Evolutionary conservation across 768 basidiomycete species (phyloP).

Genomic region (Tephrocybe sp.): DNA sequence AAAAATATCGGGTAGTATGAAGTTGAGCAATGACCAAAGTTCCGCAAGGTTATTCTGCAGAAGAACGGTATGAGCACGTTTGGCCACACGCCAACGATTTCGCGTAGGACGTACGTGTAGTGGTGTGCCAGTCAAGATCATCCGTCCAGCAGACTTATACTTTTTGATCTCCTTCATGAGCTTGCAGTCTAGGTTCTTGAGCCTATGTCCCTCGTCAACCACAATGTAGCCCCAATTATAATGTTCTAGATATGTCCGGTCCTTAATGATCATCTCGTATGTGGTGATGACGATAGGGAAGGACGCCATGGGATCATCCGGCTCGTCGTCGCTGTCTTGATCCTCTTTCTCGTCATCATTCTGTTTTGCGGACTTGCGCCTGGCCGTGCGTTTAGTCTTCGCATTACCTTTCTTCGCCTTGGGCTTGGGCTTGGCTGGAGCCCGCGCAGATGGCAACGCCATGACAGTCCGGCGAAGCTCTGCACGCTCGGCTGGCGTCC

Average conservation of each 20-base stretch:
- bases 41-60: slow-evolving; percentile 93
- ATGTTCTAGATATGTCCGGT: slow-evolving; percentile 58
- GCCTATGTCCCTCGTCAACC: slow-evolving; percentile 92
- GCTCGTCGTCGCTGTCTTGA: slow-evolving; percentile 13
- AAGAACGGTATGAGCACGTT: neutral
- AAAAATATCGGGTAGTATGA: slow-evolving; percentile 93
- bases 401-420: slow-evolving; percentile 12
- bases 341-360: slow-evolving; percentile 19
- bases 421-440: neutral
- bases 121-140: slow-evolving; percentile 96
- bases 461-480: slow-evolving; percentile 70
- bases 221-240: slow-evolving; percentile 92
- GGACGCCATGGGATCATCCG: slow-evolving; percentile 16
- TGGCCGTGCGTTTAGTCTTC: slow-evolving; percentile 14
- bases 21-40: slow-evolving; percentile 94
- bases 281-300: slow-evolving; percentile 91
- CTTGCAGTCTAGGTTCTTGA: slow-evolving; percentile 94
- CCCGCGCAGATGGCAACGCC: slow-evolving; percentile 27
- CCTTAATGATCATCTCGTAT: slow-evolving; percentile 90
- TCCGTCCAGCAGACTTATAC: slow-evolving; percentile 79
- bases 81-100: neutral
- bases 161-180: slow-evolving; percentile 90
- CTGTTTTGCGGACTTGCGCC: slow-evolving; percentile 15
- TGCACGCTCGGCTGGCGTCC: slow-evolving; percentile 76
- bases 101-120: slow-evolving; percentile 65